These are phyloP conservation scores for Guadua angustifolia DNA, from an alignment of 176 grass and related monocot genomes.

Conservation along the genomic window DNA sequence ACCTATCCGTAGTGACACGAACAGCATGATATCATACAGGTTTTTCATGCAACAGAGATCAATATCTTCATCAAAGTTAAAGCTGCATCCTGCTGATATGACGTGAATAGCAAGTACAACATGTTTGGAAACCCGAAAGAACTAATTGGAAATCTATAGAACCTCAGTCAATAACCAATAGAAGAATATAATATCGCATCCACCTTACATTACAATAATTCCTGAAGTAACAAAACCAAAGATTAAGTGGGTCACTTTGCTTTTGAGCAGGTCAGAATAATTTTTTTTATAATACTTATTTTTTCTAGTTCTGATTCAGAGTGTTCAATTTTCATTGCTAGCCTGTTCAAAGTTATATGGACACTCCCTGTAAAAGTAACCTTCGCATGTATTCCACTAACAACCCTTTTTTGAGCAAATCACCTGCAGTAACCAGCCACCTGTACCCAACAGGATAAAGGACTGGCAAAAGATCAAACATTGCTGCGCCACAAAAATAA, in stretches of 20 bases:
- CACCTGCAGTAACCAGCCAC: background rate
- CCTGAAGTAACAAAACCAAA: background rate
- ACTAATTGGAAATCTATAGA: too few species aligned
- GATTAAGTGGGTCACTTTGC: background rate
- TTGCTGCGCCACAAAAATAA: background rate
- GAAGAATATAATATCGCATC: slow-evolving; percentile 9
- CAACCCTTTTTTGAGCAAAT: background rate
- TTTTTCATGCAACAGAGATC: background rate
- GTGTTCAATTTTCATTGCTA: background rate
- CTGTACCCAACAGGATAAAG: background rate
- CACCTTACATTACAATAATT: background rate
- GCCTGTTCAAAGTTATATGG: background rate
- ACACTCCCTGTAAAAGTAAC: slow-evolving; percentile 2
- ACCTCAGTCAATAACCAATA: background rate
- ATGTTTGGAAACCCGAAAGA: too few species aligned
- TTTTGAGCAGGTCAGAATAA: background rate
- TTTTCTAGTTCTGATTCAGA: background rate
- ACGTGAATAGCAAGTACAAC: too few species aligned
- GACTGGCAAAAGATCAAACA: background rate
- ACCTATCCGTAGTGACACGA: slow-evolving; percentile 20
- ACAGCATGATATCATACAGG: background rate
- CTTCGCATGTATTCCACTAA: background rate
- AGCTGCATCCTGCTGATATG: too few species aligned
- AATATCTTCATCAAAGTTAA: background rate
- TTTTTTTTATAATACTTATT: background rate